A percentile compares a stretch with the other conserved stretches of the same genome.
Evolutionary conservation across 441 rosid species (phyloP).

Genomic region (Adansonia madagascariensis): DNA sequence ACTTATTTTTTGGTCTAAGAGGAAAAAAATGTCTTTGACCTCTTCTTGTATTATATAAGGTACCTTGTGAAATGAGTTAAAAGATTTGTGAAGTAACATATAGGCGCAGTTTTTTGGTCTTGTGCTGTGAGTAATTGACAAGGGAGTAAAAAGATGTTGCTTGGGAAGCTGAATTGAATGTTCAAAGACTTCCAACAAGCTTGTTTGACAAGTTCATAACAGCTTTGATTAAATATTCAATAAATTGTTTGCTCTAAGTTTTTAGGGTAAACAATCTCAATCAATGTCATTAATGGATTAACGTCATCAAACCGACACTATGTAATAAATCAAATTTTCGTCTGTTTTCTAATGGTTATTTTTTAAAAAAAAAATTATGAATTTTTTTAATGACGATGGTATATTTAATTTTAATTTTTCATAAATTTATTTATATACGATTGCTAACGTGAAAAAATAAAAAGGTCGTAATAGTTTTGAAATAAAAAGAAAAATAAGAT

Average conservation of each 20-base stretch:
- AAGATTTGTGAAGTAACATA: not conserved
- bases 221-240: not conserved
- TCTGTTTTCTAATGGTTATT: too few species aligned
- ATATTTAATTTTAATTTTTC: too few species aligned
- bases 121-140: not conserved
- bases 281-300: not conserved
- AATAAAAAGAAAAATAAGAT: too few species aligned
- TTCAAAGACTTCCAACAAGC: slow-evolving; percentile 1
- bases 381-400: too few species aligned
- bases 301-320: not conserved
- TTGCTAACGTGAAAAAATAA: too few species aligned
- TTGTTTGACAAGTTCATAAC: slow-evolving; percentile 34
- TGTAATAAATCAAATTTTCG: too few species aligned
- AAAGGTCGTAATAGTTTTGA: too few species aligned
- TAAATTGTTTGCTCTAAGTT: not conserved
- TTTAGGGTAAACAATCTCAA: not conserved
- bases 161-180: not conserved
- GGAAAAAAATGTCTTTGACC: too few species aligned
- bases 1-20: not conserved
- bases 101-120: not conserved
- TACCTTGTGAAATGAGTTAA: not conserved
- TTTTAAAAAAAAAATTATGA: too few species aligned
- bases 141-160: slow-evolving; percentile 4
- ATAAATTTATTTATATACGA: too few species aligned
- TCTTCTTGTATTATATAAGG: too few species aligned